phyloP scores from a whole-genome alignment of 257 asterid species.

The Paraleonurus japonicus region DNA sequence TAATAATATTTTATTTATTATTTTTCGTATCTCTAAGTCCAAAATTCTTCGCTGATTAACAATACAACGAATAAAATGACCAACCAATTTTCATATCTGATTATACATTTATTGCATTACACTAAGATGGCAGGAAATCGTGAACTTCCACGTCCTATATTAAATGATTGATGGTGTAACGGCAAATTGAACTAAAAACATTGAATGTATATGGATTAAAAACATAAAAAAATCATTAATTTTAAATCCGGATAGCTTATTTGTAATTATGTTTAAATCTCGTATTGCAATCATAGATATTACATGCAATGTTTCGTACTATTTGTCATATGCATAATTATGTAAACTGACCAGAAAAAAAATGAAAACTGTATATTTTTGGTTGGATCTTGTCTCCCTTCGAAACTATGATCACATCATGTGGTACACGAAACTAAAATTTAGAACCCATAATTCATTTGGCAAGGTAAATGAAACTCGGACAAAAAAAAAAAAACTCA shows the following conservation, averaged over 20 bases:
- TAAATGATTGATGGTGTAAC: not conserved
- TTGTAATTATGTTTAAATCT: not conserved
- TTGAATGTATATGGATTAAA: not conserved
- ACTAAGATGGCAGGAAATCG: conserved; percentile 8
- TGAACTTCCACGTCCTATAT: conserved; percentile 15
- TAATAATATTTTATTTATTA: too few species aligned
- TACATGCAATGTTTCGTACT: not conserved
- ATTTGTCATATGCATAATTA: not conserved
- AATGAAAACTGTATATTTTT: not conserved
- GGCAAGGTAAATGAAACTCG: not conserved
- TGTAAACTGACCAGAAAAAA: not conserved
- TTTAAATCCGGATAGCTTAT: not conserved
- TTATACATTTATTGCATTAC: not conserved
- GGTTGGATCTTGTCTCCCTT: conserved; percentile 23
- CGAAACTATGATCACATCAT: conserved; percentile 1
- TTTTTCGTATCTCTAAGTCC: too few species aligned
- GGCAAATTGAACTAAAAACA: not conserved
- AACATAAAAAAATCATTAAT: not conserved
- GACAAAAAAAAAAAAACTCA: not conserved
- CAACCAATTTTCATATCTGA: not conserved
- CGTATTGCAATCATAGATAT: not conserved
- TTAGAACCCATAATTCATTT: not conserved
- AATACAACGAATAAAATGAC: too few species aligned
- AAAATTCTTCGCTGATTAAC: too few species aligned
- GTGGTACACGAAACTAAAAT: not conserved